Conservation (phyloP, 2,329 filamentous ascomycete genomes). For the Talaromyces marneffei region DNA sequence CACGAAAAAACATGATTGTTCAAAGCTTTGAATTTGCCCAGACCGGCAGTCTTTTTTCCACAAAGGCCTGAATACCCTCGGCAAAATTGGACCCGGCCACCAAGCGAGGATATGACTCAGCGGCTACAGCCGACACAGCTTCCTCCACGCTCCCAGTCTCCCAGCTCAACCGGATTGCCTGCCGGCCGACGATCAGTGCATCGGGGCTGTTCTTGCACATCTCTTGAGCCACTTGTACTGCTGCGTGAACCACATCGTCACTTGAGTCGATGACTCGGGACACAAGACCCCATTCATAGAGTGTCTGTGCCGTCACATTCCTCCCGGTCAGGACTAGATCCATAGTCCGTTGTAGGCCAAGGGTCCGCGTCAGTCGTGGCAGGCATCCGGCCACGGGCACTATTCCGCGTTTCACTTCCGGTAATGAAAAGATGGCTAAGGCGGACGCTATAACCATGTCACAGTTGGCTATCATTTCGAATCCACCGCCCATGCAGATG, state of each 20-base stretch:
- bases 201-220: constrained; percentile 63
- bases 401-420: constrained; percentile 66
- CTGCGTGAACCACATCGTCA: constrained; percentile 37
- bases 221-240: constrained; percentile 52
- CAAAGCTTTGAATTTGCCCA: constrained; percentile 40
- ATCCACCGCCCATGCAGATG: constrained; percentile 66
- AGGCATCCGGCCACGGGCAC: constrained; percentile 66
- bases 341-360: constrained; percentile 64
- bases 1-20: not conserved
- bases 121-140: constrained; percentile 50
- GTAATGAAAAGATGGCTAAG: constrained; percentile 59
- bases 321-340: constrained; percentile 65
- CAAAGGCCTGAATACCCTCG: constrained; percentile 66
- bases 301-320: constrained; percentile 54
- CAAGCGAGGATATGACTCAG: constrained; percentile 52
- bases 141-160: constrained; percentile 56
- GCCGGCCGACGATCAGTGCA: constrained; percentile 60
- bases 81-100: constrained; percentile 61
- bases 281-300: constrained; percentile 62
- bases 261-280: constrained; percentile 53
- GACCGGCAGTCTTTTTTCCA: constrained; percentile 60
- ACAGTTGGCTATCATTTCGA: constrained; percentile 68
- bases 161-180: constrained; percentile 63
- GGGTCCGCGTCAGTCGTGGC: constrained; percentile 57
- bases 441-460: constrained; percentile 56